Base-by-base conservation (phyloP, 768 basidiomycete genomes). In the Grammothele lineata region DNA sequence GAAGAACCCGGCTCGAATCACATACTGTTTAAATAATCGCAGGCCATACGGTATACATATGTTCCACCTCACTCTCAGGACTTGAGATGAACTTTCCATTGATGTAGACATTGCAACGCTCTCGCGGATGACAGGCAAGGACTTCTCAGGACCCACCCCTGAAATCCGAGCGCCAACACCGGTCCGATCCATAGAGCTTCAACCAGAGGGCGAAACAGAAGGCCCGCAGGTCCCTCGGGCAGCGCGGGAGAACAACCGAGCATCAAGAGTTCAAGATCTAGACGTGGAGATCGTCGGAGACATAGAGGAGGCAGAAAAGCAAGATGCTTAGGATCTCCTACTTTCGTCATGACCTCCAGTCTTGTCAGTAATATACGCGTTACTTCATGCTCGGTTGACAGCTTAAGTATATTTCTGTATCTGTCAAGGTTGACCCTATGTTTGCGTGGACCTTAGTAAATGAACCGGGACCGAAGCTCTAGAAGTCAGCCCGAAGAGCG, bases 71-170 rank as follows among this genome's bases (percentile, higher is more conserved):
- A n/a, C n/a, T n/a, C n/a, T n/a, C n/a, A n/a, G n/a, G n/a, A n/a
- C n/a, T n/a, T n/a, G n/a, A n/a, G n/a, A n/a, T n/a, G n/a, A n/a
- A n/a, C n/a, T n/a, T n/a, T 30, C 19, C 36, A 33, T 19, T 7
- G 18, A 11, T 40, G 34, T 37, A 90, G 88, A 91, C 59, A 85
- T 91, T 56, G 72, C 73, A 51, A 84, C 79, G 0, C 64, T 91
- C 11, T 79, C 83, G 37, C 80, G 83, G 12, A 81, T 91, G 81
- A 91, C 88, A 10, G 88, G 88, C 30, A 89, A 85, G 54, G 86
- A 91, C 59, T 91, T 91, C 58, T 83, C 86, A 36, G 88, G 88
- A 1, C 88, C 88, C 21, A 77, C 79, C 15, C 88, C 88, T 0
- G 78, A 81, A 48, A 88, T 90, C 53, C 65, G 68, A 19, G 66